Base-by-base conservation (phyloP, 345 rosid species). In the Euphorbia tirucalli region DNA sequence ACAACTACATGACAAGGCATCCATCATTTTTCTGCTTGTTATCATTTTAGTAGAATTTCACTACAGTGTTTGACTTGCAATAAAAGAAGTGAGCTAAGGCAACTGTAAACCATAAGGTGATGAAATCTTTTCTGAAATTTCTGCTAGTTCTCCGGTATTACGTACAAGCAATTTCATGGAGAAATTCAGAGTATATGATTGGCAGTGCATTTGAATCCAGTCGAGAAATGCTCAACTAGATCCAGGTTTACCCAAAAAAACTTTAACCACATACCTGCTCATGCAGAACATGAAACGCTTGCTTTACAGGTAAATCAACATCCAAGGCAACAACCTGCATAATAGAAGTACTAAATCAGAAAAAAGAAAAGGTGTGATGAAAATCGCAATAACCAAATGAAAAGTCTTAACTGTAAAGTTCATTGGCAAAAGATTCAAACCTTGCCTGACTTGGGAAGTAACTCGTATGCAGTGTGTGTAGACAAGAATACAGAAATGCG, bases 371-470 rank as follows among this genome's bases (percentile, higher is more conserved):
- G n/a, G 44, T 52, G 62, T 70, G 25, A 32, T 63, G 15, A 35
- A 66, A 11, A 37, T 7, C 59, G 61, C 44, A 66, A 56, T 16
- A 63, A 65, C 56, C 61, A 49, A 67, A 22, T 27, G 24, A 28
- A 9, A n/a, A 25, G n/a, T n/a, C 35, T 50, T 73, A 22, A 27
- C 56, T 30, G 39, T 39, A 35, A 67, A 66, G 69, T 60, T 30
- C 5, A 10, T 61, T 57, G 75, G 81, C 68, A 59, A 82, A 66
- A 73, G 56, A 80, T 72, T 74, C 97, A 85, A 77, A 95, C 99
- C 99, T 95, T 95, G 87, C 97, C 93, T 28, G 97, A 95, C 85
- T 89, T 92, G 11, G 99, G 99, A 80, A 95, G 92, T 74, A 95
- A 86, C 84, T 95, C 99, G 46, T 92, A 92, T 61, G 93, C 95